Conservation (phyloP, 164 flowering plant species). For the Cinnamomum micranthum region DNA sequence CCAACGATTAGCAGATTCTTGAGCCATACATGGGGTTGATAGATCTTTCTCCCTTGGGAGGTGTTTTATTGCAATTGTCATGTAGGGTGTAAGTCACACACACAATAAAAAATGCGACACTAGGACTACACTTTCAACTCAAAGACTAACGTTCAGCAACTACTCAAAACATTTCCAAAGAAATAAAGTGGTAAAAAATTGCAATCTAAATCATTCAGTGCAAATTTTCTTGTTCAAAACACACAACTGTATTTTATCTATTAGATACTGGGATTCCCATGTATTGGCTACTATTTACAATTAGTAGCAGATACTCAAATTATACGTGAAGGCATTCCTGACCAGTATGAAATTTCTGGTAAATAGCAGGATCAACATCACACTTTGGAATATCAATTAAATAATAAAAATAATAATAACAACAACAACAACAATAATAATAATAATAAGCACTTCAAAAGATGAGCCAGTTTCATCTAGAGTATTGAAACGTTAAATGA, state of each 20-base stretch:
- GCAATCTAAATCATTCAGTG: neutral
- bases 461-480: neutral
- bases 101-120: no score
- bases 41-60: no score
- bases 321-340: neutral
- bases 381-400: neutral
- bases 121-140: no score
- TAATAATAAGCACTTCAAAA: neutral
- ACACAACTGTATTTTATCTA: no score
- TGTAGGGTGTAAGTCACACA: no score
- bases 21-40: no score
- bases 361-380: neutral
- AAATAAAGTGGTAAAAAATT: neutral
- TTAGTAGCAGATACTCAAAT: neutral
- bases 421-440: no score
- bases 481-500: neutral
- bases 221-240: neutral
- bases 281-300: neutral
- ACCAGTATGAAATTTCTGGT: neutral
- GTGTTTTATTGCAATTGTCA: no score
- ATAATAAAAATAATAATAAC: no score
- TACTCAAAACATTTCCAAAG: neutral
- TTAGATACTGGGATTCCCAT: neutral
- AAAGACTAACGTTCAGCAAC: neutral
- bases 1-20: no score